Conservation (phyloP, 495 filamentous ascomycete species). For the Talaromyces wortmannii region DNA sequence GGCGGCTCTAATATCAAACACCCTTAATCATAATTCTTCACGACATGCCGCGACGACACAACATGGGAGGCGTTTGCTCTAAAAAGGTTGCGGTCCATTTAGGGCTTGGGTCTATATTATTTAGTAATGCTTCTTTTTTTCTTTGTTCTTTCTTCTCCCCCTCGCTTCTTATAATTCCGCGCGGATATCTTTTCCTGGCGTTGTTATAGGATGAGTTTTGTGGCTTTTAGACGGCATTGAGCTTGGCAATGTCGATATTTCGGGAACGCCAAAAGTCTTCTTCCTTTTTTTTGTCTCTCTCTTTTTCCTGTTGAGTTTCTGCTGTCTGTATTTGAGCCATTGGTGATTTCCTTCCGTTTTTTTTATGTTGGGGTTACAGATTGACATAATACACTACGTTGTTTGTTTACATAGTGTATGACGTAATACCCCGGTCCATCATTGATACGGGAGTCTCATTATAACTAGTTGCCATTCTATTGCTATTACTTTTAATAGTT, state of each 20-base stretch:
- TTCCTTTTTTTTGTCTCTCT: neutral
- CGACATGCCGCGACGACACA: neutral
- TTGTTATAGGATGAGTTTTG: neutral
- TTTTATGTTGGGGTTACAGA: too few species aligned
- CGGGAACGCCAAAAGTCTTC: conserved; percentile 9
- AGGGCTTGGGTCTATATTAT: neutral
- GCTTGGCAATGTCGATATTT: neutral
- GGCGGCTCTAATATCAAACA: neutral
- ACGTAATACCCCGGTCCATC: too few species aligned
- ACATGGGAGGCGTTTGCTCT: neutral
- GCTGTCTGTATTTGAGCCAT: too few species aligned
- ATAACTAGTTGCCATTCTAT: too few species aligned
- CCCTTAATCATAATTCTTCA: neutral
- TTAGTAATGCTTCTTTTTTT: neutral
- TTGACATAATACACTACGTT: too few species aligned
- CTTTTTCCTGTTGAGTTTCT: too few species aligned
- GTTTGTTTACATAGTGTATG: too few species aligned
- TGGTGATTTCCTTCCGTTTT: too few species aligned
- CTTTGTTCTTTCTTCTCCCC: neutral
- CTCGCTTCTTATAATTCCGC: neutral
- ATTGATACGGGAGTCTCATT: too few species aligned
- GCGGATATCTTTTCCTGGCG: neutral
- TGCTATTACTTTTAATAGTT: too few species aligned
- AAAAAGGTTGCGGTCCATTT: neutral
- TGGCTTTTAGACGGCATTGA: neutral